Percentiles rank a stretch among this genome's conserved stretches.
Evolutionary conservation across 257 asterid genomes (phyloP).

Genomic region (Solanum chiquidenum): DNA sequence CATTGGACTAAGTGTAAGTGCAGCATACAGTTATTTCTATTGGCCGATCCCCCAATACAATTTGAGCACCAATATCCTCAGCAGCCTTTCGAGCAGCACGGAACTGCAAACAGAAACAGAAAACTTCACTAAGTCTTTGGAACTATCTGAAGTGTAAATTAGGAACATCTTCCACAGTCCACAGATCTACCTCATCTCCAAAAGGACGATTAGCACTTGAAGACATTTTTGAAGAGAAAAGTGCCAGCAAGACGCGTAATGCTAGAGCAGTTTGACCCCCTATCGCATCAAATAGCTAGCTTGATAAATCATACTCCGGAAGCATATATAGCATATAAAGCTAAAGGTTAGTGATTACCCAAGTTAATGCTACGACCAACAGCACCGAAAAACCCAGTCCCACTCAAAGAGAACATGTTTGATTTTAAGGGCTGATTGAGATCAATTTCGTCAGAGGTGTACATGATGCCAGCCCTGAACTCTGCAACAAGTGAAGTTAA

Average conservation of each 20-base stretch:
- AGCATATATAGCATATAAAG: not conserved
- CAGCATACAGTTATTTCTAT: slow-evolving; percentile 78
- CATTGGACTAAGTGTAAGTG: not conserved
- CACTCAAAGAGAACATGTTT: slow-evolving; percentile 69
- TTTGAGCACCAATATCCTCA: slow-evolving; percentile 84
- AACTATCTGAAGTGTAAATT: not conserved
- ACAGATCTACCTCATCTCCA: slow-evolving; percentile 64
- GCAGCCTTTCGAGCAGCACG: slow-evolving; percentile 83
- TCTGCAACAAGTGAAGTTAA: slow-evolving; percentile 55
- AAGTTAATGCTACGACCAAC: slow-evolving; percentile 81
- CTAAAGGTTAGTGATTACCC: slow-evolving; percentile 32
- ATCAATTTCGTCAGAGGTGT: slow-evolving; percentile 40
- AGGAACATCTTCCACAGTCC: not conserved
- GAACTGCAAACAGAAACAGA: slow-evolving; percentile 35
- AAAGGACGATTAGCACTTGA: slow-evolving; percentile 63
- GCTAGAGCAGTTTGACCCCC: slow-evolving; percentile 93
- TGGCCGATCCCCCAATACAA: slow-evolving; percentile 86
- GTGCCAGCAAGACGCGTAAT: slow-evolving; percentile 65
- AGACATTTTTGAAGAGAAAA: slow-evolving; percentile 75
- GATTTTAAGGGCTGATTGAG: slow-evolving; percentile 44
- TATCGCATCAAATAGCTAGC: slow-evolving; percentile 2
- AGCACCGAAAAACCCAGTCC: slow-evolving; percentile 75
- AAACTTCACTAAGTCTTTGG: not conserved
- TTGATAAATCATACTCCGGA: not conserved
- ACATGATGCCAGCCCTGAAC: slow-evolving; percentile 98